Conservation (phyloP, 495 filamentous ascomycete genomes). For the Astrothelium macrocarpum region DNA sequence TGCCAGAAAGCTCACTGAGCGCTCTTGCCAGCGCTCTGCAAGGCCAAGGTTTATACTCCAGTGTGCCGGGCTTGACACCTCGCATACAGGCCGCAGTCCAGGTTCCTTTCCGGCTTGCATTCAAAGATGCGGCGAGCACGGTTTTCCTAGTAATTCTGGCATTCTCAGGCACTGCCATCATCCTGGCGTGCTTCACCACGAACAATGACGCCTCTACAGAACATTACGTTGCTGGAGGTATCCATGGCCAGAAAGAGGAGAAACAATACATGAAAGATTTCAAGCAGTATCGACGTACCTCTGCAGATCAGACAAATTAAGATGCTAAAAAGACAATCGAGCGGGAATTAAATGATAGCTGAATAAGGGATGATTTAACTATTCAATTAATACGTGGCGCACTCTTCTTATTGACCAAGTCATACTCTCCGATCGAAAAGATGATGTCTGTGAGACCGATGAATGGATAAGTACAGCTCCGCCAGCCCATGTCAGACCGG, state of each 20-base stretch:
- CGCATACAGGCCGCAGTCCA: conserved; percentile 12
- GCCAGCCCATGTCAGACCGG: no score
- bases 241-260: conserved; percentile 8
- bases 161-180: conserved; percentile 12
- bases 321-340: neutral
- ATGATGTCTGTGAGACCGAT: no score
- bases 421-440: no score
- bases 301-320: neutral
- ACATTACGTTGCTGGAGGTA: conserved; percentile 11
- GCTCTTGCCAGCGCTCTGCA: conserved; percentile 11
- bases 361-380: no score
- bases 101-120: conserved; percentile 8
- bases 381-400: no score
- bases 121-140: conserved; percentile 7
- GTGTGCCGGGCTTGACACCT: conserved; percentile 9
- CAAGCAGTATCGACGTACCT: conserved; percentile 7
- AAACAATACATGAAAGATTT: conserved; percentile 8
- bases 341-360: neutral
- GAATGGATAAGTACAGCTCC: no score
- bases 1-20: conserved; percentile 7
- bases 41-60: conserved; percentile 6
- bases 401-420: no score
- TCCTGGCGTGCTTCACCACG: conserved; percentile 12
- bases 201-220: conserved; percentile 12
- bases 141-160: conserved; percentile 12